Evolutionary conservation across 805 yeast species (phyloP).

Genomic region (Zygoascus bituminiphila): DNA sequence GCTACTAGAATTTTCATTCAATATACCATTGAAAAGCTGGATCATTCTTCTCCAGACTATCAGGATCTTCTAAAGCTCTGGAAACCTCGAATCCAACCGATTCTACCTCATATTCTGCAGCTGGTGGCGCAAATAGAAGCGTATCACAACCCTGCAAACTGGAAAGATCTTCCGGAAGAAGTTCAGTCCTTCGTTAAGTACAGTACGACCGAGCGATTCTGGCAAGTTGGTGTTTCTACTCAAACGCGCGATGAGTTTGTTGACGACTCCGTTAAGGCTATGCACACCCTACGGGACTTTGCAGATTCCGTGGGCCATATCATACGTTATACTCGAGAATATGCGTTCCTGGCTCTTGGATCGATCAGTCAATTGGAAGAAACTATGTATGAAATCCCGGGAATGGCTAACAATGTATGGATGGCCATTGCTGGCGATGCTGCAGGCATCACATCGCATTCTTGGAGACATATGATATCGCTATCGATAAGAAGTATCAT

Average conservation of each 20-base stretch:
- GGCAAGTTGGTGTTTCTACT: conserved; percentile 97
- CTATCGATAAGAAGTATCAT: conserved; percentile 79
- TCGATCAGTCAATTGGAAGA: conserved; percentile 86
- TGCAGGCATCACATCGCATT: conserved; percentile 83
- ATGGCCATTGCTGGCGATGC: conserved; percentile 78
- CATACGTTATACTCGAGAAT: conserved; percentile 90
- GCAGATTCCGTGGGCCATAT: conserved; percentile 97
- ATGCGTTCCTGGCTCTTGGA: conserved; percentile 83
- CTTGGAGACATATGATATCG: conserved; percentile 96
- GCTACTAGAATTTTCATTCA: conserved; percentile 93
- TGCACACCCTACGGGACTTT: conserved; percentile 88
- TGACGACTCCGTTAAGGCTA: conserved; percentile 89
- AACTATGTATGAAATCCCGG: conserved; percentile 79
- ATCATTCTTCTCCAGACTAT: conserved; percentile 70
- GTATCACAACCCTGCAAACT: conserved; percentile 86
- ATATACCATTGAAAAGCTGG: conserved; percentile 86
- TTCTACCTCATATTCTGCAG: conserved; percentile 83
- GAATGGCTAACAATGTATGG: conserved; percentile 68
- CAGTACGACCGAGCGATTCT: conserved; percentile 85
- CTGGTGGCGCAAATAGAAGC: conserved; percentile 85
- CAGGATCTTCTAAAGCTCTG: conserved; percentile 63
- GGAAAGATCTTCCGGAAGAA: conserved; percentile 79
- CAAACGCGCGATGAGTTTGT: conserved; percentile 91
- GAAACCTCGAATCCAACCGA: conserved; percentile 90
- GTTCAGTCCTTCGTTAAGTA: conserved; percentile 89